Conservation (phyloP, 805 yeast genomes). For the Hanseniaspora taiwanica region DNA sequence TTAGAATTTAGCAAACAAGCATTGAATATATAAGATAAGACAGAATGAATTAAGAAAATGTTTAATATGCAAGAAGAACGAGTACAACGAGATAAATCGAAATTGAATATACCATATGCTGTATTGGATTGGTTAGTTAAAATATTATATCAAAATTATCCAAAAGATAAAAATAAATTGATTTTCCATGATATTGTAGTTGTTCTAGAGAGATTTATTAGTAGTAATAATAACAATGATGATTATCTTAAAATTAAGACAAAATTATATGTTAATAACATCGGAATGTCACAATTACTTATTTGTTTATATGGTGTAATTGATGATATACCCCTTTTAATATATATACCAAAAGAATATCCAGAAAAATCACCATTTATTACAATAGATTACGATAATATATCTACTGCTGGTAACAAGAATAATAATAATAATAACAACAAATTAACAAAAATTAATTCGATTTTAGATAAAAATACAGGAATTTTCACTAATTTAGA, state of each 20-base stretch:
- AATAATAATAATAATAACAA: slow-evolving; percentile 21
- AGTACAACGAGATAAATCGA: too few relatives aligned
- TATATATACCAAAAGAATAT: slow-evolving; percentile 29
- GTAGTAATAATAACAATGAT: too few relatives aligned
- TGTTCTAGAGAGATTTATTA: slow-evolving; percentile 36
- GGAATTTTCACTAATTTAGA: too few relatives aligned
- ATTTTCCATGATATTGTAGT: slow-evolving; percentile 45
- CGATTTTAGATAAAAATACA: background rate
- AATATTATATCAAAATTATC: slow-evolving; percentile 36
- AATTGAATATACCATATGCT: slow-evolving; percentile 24
- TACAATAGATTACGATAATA: slow-evolving; percentile 40
- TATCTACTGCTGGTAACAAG: slow-evolving; percentile 30
- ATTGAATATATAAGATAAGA: too few relatives aligned
- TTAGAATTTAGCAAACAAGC: too few relatives aligned
- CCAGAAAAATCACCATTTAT: slow-evolving; percentile 60
- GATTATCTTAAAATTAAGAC: slow-evolving; percentile 57
- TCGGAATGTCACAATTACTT: slow-evolving; percentile 46
- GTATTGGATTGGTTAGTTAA: slow-evolving; percentile 46
- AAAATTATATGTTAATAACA: slow-evolving; percentile 37
- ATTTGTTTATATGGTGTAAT: slow-evolving; percentile 52
- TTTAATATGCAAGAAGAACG: too few relatives aligned
- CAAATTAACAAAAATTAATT: background rate
- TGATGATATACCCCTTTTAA: slow-evolving; percentile 5
- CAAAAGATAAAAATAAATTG: slow-evolving; percentile 8
- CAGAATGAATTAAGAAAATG: too few relatives aligned